Evolutionary conservation across 345 rosid species (phyloP).

Genomic region (Populus simonii): DNA sequence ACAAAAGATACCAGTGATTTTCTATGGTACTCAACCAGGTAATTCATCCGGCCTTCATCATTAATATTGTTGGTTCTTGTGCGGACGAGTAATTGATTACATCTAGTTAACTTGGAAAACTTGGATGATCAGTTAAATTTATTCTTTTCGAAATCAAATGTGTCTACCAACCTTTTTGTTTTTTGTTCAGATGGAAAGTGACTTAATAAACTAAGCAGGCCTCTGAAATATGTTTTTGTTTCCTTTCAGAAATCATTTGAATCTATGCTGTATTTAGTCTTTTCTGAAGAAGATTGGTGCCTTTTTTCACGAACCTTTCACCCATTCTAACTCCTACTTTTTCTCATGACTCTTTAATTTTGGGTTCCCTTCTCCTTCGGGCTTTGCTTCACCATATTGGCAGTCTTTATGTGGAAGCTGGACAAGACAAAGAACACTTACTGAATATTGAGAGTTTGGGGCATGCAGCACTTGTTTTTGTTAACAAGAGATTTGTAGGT

Average conservation of each 20-base stretch:
- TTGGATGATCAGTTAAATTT: too few relatives aligned
- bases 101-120: too few relatives aligned
- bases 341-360: neutral
- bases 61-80: too few relatives aligned
- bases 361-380: neutral
- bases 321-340: neutral
- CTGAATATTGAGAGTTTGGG: slow-evolving; percentile 49
- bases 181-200: too few relatives aligned
- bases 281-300: neutral
- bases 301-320: neutral
- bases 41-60: neutral
- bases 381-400: slow-evolving; percentile 18
- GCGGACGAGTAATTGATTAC: too few relatives aligned
- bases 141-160: too few relatives aligned
- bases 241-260: too few relatives aligned
- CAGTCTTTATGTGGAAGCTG: slow-evolving; percentile 38
- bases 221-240: too few relatives aligned
- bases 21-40: slow-evolving; percentile 64
- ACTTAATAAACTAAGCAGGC: too few relatives aligned
- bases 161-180: too few relatives aligned
- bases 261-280: neutral
- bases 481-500: slow-evolving; percentile 48
- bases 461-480: slow-evolving; percentile 59
- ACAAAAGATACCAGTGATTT: slow-evolving; percentile 59
- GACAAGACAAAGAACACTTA: slow-evolving; percentile 20